Evolutionary conservation across 164 flowering plant genomes (phyloP).

Genomic region (Piper longum): DNA sequence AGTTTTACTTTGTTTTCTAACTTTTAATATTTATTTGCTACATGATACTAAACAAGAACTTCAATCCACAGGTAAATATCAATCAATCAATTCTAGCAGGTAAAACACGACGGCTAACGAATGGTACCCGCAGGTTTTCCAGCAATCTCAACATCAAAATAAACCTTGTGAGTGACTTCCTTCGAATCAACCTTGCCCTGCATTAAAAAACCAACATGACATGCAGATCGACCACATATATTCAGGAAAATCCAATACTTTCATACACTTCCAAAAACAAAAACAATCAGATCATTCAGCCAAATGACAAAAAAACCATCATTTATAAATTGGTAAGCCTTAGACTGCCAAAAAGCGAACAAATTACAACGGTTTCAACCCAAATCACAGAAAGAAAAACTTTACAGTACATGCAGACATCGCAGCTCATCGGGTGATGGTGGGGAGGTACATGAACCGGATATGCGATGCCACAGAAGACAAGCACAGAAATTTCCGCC

Average conservation of each 20-base stretch:
- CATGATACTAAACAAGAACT: neutral
- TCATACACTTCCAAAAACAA: neutral
- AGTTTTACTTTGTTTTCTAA: neutral
- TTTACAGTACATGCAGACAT: too few relatives aligned
- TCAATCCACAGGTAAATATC: too few relatives aligned
- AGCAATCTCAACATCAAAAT: slow-evolving; percentile 69
- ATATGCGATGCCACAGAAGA: neutral
- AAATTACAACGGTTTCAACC: too few relatives aligned
- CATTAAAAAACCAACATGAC: neutral
- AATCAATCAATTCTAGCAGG: neutral
- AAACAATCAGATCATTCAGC: too few relatives aligned
- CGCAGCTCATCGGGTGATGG: too few relatives aligned
- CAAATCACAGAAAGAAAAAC: too few relatives aligned
- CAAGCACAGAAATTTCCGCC: neutral
- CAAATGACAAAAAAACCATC: too few relatives aligned
- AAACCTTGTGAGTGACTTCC: slow-evolving; percentile 74
- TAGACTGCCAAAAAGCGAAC: too few relatives aligned
- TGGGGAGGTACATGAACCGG: neutral
- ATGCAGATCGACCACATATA: neutral
- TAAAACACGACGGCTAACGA: neutral
- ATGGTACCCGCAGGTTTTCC: slow-evolving; percentile 75
- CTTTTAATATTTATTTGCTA: too few relatives aligned
- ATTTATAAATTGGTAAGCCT: too few relatives aligned
- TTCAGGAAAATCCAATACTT: neutral
- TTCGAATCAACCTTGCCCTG: slow-evolving; percentile 12